These are phyloP conservation scores for Cladophialophora carrionii DNA, from an alignment of 2,329 filamentous ascomycete genomes.

Conservation along the genomic window DNA sequence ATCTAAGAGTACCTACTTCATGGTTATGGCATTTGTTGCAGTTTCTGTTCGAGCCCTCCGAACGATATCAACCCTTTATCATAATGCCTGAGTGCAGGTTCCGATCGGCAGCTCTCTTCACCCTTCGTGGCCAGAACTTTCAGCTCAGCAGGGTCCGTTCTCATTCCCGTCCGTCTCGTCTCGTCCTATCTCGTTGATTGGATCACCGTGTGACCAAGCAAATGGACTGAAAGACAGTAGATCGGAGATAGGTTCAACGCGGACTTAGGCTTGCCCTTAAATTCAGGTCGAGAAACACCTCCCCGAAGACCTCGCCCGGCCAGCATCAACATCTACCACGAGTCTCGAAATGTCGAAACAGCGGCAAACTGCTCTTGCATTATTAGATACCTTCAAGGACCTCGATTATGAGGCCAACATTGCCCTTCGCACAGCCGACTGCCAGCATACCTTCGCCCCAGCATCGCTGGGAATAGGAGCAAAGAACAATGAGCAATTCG, in stretches of 20 bases:
- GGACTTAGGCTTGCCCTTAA: background rate
- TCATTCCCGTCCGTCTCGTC: background rate
- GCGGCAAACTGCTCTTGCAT: conserved; percentile 23
- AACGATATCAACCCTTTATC: background rate
- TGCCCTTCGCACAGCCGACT: conserved; percentile 15
- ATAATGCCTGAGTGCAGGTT: background rate
- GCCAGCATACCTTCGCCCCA: conserved; percentile 19
- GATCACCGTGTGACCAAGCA: background rate
- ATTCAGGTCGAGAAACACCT: background rate
- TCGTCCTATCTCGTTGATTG: background rate
- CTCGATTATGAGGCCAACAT: conserved; percentile 24
- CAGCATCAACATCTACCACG: background rate
- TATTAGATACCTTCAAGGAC: conserved; percentile 23
- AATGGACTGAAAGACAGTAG: background rate
- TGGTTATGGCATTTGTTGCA: background rate
- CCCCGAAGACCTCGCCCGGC: background rate
- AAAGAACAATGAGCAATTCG: conserved; percentile 25
- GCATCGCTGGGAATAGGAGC: conserved; percentile 14
- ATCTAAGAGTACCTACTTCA: background rate
- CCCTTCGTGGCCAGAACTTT: background rate
- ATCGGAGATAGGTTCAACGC: conserved; percentile 10
- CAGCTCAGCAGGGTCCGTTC: background rate
- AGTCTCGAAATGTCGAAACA: conserved; percentile 1
- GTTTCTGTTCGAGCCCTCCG: background rate
- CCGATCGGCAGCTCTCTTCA: background rate